Base-by-base conservation (phyloP, 208 protist species). In the Leishmania turanica region DNA sequence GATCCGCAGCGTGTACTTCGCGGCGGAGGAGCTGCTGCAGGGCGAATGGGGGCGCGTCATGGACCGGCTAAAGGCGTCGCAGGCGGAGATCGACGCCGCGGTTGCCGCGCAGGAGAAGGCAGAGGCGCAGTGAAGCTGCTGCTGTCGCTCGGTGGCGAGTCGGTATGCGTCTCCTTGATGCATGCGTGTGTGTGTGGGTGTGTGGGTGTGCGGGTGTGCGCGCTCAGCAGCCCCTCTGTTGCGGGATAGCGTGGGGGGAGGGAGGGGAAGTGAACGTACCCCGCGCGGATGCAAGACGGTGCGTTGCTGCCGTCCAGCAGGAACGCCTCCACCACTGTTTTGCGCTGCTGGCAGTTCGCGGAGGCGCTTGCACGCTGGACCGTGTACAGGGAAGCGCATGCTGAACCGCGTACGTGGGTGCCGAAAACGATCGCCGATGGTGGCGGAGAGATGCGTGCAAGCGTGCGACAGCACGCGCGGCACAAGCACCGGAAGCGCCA, bases 1-100 rank as follows among this genome's bases (percentile, higher is more conserved):
- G 0, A 94, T 97, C 27, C 82, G 84, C 7, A 95, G 93, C 71
- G 92, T 92, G 40, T 97, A 96, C 91, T 89, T 84, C 56, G 90
- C 92, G 45, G 87, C 93, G 19, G 84, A 89, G 51, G 87, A 92
- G 53, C 77, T 97, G 49, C 88, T 98, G 71, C 76, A 80, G 68
- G 79, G 84, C n/a, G 87, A 90, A 68, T 98, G 95, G 93, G 85
- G 88, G 49, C 66, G 80, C 31, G 65, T 95, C 15, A 47, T 96
- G 70, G 87, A 84, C 19, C 82, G 75, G 1, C 79, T 88, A 56
- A 58, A 76, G 76, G 78, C 84, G 56, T 79, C 77, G 45, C 74
- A 89, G 77, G 73, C 70, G 58, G 86, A 78, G 76, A 80, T 81
- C 40, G 83, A 85, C n/a, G 82, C 82, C 13, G 77, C 77, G 15